These are phyloP conservation scores for Beauveria varroae DNA, from an alignment of 2,329 filamentous ascomycete species.

Conservation along the genomic window DNA sequence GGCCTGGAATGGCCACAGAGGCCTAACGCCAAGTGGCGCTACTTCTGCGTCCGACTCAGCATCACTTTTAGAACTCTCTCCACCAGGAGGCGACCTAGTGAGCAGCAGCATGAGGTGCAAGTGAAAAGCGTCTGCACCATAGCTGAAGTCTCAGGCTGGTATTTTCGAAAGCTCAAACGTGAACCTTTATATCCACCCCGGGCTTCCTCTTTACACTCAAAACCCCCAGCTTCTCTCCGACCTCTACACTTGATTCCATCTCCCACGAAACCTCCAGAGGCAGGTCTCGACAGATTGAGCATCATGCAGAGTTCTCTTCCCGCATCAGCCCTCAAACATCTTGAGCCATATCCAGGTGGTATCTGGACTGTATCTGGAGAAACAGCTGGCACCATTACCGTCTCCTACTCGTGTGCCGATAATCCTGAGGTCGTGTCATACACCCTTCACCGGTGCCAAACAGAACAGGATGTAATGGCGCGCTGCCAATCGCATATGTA, in stretches of 20 bases:
- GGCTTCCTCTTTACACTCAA: neutral
- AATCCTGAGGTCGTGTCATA: neutral
- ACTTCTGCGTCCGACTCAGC: neutral
- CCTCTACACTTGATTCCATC: neutral
- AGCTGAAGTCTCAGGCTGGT: neutral
- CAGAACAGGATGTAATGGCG: neutral
- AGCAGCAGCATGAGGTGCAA: neutral
- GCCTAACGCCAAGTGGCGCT: neutral
- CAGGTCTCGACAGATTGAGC: neutral
- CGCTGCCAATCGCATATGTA: neutral
- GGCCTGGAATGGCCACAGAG: neutral
- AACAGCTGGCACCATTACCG: neutral
- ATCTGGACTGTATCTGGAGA: neutral
- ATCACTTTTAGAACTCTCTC: neutral
- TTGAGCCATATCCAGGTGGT: constrained; percentile 3
- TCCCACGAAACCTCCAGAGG: neutral
- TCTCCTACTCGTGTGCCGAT: neutral
- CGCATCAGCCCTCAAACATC: constrained; percentile 2
- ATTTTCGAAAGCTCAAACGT: neutral
- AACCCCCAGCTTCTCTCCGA: neutral
- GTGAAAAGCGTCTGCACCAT: neutral
- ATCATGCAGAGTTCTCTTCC: neutral
- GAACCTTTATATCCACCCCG: neutral
- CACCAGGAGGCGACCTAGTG: neutral
- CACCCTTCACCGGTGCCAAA: neutral